These are phyloP conservation scores for Macroventuria anomochaeta DNA, from an alignment of 2,329 filamentous ascomycete genomes.

Conservation along the genomic window DNA sequence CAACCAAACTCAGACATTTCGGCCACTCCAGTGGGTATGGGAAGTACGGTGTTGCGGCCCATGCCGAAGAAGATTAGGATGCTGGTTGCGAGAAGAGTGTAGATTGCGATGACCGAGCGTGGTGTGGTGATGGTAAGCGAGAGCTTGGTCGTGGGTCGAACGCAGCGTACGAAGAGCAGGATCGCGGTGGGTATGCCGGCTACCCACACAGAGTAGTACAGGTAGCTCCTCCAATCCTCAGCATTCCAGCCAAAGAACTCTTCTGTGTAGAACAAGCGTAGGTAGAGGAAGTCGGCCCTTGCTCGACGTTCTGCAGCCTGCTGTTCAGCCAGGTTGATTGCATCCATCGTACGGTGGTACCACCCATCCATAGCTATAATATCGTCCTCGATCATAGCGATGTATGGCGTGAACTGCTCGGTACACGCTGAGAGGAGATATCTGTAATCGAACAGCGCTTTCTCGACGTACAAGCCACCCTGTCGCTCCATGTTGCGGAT, in stretches of 20 bases:
- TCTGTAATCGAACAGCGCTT: conserved; percentile 54
- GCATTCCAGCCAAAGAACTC: conserved; percentile 55
- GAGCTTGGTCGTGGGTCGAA: conserved; percentile 27
- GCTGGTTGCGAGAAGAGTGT: conserved; percentile 17
- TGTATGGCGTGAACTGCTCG: conserved; percentile 48
- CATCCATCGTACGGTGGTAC: conserved; percentile 52
- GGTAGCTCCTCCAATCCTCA: conserved; percentile 50
- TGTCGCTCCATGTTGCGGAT: conserved; percentile 43
- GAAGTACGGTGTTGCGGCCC: conserved; percentile 49
- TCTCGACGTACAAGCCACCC: conserved; percentile 46
- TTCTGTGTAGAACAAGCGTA: conserved; percentile 57
- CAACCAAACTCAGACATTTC: conserved; percentile 53
- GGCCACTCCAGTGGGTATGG: conserved; percentile 47
- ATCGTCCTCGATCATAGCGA: conserved; percentile 57
- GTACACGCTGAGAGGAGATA: conserved; percentile 53
- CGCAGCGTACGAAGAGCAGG: conserved; percentile 37
- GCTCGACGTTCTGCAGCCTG: conserved; percentile 32
- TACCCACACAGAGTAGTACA: conserved; percentile 43
- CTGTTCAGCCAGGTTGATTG: conserved; percentile 43
- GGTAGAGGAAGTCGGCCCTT: conserved; percentile 49
- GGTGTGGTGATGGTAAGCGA: conserved; percentile 28
- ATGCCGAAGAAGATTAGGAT: conserved; percentile 51
- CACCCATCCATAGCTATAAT: conserved; percentile 56
- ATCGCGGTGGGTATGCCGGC: conserved; percentile 29
- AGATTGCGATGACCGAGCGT: conserved; percentile 30